A percentile compares a stretch with the other conserved stretches of the same genome.
Evolutionary conservation across 2,329 filamentous ascomycete species (phyloP).

Genomic region (Alternaria brassicae): DNA sequence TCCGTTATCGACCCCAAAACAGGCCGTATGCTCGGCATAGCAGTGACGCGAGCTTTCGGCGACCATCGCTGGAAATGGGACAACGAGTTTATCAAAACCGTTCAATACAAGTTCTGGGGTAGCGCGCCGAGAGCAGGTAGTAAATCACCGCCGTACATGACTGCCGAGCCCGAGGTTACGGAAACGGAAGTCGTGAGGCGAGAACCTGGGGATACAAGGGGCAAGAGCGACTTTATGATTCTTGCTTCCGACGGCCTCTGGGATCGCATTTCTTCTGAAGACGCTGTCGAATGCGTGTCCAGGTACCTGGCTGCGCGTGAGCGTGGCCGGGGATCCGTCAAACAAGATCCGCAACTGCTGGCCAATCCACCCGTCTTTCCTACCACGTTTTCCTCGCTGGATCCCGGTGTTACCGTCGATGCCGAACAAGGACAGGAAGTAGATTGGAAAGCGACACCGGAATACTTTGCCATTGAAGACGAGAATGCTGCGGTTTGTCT

Average conservation of each 20-base stretch:
- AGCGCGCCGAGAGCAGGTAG: constrained; percentile 54
- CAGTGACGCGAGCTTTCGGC: constrained; percentile 72
- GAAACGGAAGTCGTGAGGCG: constrained; percentile 60
- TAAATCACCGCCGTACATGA: constrained; percentile 70
- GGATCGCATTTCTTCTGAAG: constrained; percentile 64
- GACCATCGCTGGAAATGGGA: constrained; percentile 74
- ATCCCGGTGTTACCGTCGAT: constrained; percentile 47
- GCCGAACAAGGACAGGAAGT: constrained; percentile 46
- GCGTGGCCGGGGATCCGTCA: constrained; percentile 29
- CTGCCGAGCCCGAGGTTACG: constrained; percentile 69
- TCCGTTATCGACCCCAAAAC: constrained; percentile 60
- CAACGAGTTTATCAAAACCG: constrained; percentile 55
- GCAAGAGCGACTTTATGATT: constrained; percentile 64
- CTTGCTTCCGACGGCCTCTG: constrained; percentile 73
- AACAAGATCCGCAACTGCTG: constrained; percentile 22
- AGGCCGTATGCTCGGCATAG: constrained; percentile 67
- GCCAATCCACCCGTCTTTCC: constrained; percentile 17
- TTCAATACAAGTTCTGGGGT: constrained; percentile 60
- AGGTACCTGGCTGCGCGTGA: constrained; percentile 60
- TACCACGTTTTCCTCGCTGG: constrained; percentile 15
- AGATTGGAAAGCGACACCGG: constrained; percentile 52
- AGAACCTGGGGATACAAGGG: constrained; percentile 10
- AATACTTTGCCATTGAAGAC: constrained; percentile 59
- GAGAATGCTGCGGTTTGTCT: constrained; percentile 62
- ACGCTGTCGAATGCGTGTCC: constrained; percentile 65